Evolutionary conservation across 2,329 filamentous ascomycete genomes (phyloP).

Genomic region (Rutstroemia sp.): DNA sequence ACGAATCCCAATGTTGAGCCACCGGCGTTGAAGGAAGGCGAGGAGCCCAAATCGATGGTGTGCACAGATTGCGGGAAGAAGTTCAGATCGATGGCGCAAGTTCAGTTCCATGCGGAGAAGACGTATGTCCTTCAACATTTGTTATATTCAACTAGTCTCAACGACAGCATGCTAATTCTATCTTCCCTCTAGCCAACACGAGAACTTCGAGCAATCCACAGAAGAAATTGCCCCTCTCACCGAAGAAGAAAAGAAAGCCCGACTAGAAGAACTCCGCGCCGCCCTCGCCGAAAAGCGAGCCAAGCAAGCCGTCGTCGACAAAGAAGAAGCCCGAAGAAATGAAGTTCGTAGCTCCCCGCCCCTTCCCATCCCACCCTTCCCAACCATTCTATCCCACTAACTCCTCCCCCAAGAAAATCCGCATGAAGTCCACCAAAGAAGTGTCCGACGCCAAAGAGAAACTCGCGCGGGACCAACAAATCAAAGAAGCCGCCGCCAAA

Average conservation of each 20-base stretch:
- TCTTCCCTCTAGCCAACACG: constrained; percentile 56
- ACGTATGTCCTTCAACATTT: constrained; percentile 43
- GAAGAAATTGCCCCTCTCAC: constrained; percentile 88
- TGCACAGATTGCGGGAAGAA: constrained; percentile 95
- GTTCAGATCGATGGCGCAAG: constrained; percentile 73
- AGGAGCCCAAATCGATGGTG: constrained; percentile 70
- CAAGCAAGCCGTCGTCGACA: constrained; percentile 61
- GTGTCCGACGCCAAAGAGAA: constrained; percentile 86
- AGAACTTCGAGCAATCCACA: constrained; percentile 86
- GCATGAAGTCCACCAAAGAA: constrained; percentile 84
- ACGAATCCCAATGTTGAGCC: constrained; percentile 49
- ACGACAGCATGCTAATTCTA: not conserved
- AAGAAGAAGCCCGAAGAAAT: constrained; percentile 75
- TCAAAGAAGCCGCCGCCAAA: constrained; percentile 85
- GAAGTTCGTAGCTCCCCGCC: constrained; percentile 49
- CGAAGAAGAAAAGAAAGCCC: constrained; percentile 82
- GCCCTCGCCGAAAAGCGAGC: constrained; percentile 68
- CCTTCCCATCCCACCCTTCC: not conserved
- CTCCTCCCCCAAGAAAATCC: constrained; percentile 47
- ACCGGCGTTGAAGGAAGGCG: constrained; percentile 61
- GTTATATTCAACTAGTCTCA: no score
- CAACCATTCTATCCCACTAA: not conserved
- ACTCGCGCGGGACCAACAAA: constrained; percentile 76
- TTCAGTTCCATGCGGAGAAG: constrained; percentile 86
- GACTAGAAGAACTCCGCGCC: constrained; percentile 65